Base-by-base conservation (phyloP, 1,284 basidiomycete species). In the Apiotrichum gracile region DNA sequence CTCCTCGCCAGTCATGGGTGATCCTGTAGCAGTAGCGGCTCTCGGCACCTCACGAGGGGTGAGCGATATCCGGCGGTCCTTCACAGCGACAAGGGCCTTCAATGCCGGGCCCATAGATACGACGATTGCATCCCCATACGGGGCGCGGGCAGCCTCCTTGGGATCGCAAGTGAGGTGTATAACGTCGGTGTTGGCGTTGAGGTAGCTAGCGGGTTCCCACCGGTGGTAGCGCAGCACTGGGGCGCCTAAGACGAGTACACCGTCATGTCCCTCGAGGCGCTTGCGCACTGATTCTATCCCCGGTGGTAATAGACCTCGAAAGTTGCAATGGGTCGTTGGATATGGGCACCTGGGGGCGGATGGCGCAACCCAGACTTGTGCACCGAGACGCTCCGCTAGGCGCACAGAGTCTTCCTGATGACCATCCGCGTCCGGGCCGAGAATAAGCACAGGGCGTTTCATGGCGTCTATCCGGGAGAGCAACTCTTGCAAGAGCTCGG, bases 151-250 rank as follows among this genome's bases (percentile, higher is more conserved):
- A 2, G 55, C 55, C 37, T 57, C 55, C n/a, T 35, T n/a, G 3
- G 48, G 9, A 25, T 53, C 51, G 31, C 35, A 41, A 9, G 55
- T 53, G 27, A 57, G 26, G 31, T 57, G 55, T 2, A 57, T 38
- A 16, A 51, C 51, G 10, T 53, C 40, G n/a, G 33, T 9, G 9
- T 19, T 22, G n/a, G 21, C 16, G 8, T 29, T 14, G 3, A 53
- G 45, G 31, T 53, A 57, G 16, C 24, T 22, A 5, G n/a, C 29
- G 2, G 55, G 55, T 45, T 57, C 55, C 51, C 51, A 57, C 16
- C 45, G 44, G 37, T 57, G 55, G 35, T 57, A 57, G 1, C 55
- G 47, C 33, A 57, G 33, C 17, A 51, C 35, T 4, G 55, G 55
- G 0, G 55, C 55, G 3, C 55, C 55, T 14, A 53, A 10, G 19